Base-by-base conservation (phyloP, 1,139 yeast genomes). In the Kurtzmaniella quercitrusa region DNA sequence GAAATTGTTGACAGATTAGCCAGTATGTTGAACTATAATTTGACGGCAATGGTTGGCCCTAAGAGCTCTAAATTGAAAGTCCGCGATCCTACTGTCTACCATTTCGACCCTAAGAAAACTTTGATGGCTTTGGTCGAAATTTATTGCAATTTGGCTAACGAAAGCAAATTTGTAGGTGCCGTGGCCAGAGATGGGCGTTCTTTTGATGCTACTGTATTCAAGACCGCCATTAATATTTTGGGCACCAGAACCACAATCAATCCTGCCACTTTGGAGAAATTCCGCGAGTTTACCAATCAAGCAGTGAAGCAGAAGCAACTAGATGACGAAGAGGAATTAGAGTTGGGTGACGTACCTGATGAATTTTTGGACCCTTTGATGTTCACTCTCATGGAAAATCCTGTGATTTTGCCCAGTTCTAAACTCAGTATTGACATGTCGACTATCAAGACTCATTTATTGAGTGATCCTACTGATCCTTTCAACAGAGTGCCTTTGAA, bases 381-480 rank as follows among this genome's bases (percentile, higher is more conserved):
- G 98, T 91, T 75, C 60, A 87, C 96, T 0, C 60, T 94, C 38
- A 94, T 94, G 98, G 87, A 82, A 53, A 95, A 94, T 59, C 99
- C 99, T 0, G 98, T 94, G 3, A 83, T 78, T 19, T 74, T 94
- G 54, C 99, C 99, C 5, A 73, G 87, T 5, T 88, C 96, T 1
- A 84, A 79, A 53, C 78, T 91, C 14, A 80, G 83, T 42, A 87
- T 94, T 53, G 99, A 94, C 60, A 71, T 95, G 56, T 77, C 94
- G 18, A 94, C 98, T 1, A 87, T 94, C 55, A 91, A 89, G 59
- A 88, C 96, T 1, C 98, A 94, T 71, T 71, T 94, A 48, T 76
- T 94, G 60, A 87, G 93, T 67, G 98, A 93, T 65, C 80, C 96
- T 1, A 91, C 96, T 1, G 99, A 94, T 68, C 99, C 99, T 11